Evolutionary conservation across 2,329 filamentous ascomycete genomes (phyloP).

Genomic region (Fusarium albidum): DNA sequence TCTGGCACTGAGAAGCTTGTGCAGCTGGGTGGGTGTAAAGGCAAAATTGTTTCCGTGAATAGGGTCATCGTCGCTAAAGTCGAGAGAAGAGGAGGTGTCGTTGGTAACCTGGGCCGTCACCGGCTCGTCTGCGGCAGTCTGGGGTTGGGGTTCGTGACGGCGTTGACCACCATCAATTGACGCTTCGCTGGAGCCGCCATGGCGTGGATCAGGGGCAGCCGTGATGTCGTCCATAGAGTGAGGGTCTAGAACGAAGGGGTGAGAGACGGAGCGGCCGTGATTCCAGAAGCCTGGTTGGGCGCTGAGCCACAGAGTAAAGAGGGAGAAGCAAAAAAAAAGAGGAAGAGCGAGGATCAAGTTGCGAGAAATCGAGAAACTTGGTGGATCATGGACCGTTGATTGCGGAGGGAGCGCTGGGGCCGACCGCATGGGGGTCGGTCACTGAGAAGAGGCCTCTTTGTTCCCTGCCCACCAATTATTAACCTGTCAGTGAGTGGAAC

Average conservation of each 20-base stretch:
- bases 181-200: constrained; percentile 30
- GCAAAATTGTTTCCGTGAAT: constrained; percentile 56
- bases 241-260: constrained; percentile 3
- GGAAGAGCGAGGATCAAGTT: constrained; percentile 5
- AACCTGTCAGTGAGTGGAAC: constrained; percentile 13
- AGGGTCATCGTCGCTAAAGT: constrained; percentile 41
- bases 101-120: constrained; percentile 12
- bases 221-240: constrained; percentile 44
- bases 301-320: constrained; percentile 3
- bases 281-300: constrained; percentile 9
- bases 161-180: constrained; percentile 17
- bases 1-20: constrained; percentile 61
- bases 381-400: constrained; percentile 18
- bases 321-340: constrained; percentile 9
- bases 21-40: constrained; percentile 62
- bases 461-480: constrained; percentile 24
- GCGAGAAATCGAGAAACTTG: constrained; percentile 4
- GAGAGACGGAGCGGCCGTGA: constrained; percentile 4
- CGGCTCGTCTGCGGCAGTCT: constrained; percentile 10
- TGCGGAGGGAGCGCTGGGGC: constrained; percentile 27
- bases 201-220: constrained; percentile 29
- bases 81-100: constrained; percentile 24
- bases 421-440: constrained; percentile 14
- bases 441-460: constrained; percentile 1
- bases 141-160: constrained; percentile 9